Base-by-base conservation (phyloP, 805 yeast genomes). In the Suhomyces prunicola region DNA sequence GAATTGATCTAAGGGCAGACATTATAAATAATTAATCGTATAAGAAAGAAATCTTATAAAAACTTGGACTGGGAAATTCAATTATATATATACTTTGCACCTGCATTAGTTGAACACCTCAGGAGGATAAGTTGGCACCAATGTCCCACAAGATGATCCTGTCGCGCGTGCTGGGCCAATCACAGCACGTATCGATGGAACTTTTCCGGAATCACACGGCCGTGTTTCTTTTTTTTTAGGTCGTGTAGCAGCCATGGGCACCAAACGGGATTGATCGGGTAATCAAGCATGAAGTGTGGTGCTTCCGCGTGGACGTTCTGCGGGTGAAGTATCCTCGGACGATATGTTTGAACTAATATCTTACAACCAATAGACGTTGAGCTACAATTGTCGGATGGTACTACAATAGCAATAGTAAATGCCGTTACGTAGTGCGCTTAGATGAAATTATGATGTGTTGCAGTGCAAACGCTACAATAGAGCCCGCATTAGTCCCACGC, bases 1-100 rank as follows among this genome's bases (percentile, higher is more conserved):
- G 70, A 53, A 70, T 59, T 51, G 74, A 66, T 64, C 74, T 72
- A 54, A 71, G 57, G 40, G 72, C 67, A 54, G 73, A 69, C 73
- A 70, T 68, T 44, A 48, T 61, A 45, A 42, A 48, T 52, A 52
- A 46, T 31, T 52, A 52, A 48, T 47, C 27, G 47, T 50, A 53
- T 40, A 44, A 36, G 47, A 46, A 45, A 48, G 49, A 48, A 48
- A 58, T 48, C 51, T 48, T 50, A 55, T 44, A 53, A 52, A 29
- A 55, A 48, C 17, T 47, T 40, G 7, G n/a, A 24, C 7, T 7
- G 49, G 51, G 58, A 56, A 53, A 29, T 54, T 49, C 51, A 36
- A 39, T 53, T 31, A 50, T 57, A 58, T 59, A 61, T 50, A 50
- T 35, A 44, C 19, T 15, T 24, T 33, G 24, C 27, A 24, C 19